Evolutionary conservation across 768 basidiomycete genomes (phyloP), one percentile per base, ranked within the genome.

Genomic region (Bullera alba): DNA sequence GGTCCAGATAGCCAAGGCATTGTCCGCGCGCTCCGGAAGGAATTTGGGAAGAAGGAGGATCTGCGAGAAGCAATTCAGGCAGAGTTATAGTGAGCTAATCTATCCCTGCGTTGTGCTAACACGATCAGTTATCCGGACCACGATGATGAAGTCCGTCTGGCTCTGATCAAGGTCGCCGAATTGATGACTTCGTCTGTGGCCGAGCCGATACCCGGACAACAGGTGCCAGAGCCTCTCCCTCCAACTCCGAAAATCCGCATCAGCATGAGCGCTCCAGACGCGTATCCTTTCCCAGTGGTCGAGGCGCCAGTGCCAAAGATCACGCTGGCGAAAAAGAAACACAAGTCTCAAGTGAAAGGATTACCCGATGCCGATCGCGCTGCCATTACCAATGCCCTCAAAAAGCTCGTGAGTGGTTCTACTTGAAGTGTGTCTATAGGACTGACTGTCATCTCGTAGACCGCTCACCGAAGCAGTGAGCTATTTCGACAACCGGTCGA

Each of bases 401-500:
- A 85, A 77, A 92, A 91, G 68, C 73, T 65, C 30, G 70, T 68
- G 32, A 49, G 61, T 54, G 22, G 28, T 44, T 23, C 28, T 7
- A 10, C 7, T 26, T 39, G 49, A 49, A 26, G 17, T 28, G 26
- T 48, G 12, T 17, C 3, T 37, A 47, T 55, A n/a, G n/a, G n/a
- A n/a, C n/a, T n/a, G n/a, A n/a, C n/a, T n/a, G n/a, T n/a, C n/a
- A n/a, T n/a, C 38, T 47, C 21, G 29, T 30, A 61, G 63, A 79
- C 79, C 63, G 64, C 79, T 22, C 79, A 89, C 71, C 90, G 86
- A 70, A 81, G 80, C 53, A 83, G 86, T 3, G 69, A 73, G 23
- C 63, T 86, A 46, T 97, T 97, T 73, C 75, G 83, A 35, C 82
- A 86, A 51, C 89, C 93, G 27, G 93, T 97, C n/a, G 91, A 95